A percentile compares a stretch with the other conserved stretches of the same genome.
Conservation (phyloP, 352 stramenopile genomes). For the Phytophthora sp. region DNA sequence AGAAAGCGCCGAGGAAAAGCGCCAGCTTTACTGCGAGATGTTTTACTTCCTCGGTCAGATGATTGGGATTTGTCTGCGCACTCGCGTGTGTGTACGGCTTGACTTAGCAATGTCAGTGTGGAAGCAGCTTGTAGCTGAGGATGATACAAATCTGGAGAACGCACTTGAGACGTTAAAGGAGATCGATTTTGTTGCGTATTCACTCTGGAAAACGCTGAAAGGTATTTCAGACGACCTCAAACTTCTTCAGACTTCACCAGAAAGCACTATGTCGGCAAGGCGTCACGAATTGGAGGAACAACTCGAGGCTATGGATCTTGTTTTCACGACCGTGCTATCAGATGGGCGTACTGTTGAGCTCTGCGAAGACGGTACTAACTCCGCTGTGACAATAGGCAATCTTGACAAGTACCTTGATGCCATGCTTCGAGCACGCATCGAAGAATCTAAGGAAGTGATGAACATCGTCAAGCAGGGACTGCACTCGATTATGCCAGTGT, state of each 20-base stretch:
- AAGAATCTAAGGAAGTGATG: slow-evolving; percentile 57
- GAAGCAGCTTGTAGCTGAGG: slow-evolving; percentile 71
- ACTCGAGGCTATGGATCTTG: slow-evolving; percentile 69
- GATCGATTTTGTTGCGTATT: slow-evolving; percentile 66
- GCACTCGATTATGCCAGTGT: slow-evolving; percentile 75
- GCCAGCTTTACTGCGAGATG: slow-evolving; percentile 81
- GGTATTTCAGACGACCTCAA: slow-evolving; percentile 34
- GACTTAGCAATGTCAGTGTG: slow-evolving; percentile 75
- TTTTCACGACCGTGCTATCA: slow-evolving; percentile 77
- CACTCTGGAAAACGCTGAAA: slow-evolving; percentile 55
- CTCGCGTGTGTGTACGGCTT: slow-evolving; percentile 74
- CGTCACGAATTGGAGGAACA: slow-evolving; percentile 44
- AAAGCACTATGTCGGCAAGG: background rate
- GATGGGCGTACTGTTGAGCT: slow-evolving; percentile 63
- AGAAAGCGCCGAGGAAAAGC: slow-evolving; percentile 54
- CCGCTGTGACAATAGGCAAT: slow-evolving; percentile 52
- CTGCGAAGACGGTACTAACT: slow-evolving; percentile 38
- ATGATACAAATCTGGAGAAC: slow-evolving; percentile 34
- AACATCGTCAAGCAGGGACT: slow-evolving; percentile 81
- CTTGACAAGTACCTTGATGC: slow-evolving; percentile 52
- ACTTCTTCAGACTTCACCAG: background rate
- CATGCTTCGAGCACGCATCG: slow-evolving; percentile 44
- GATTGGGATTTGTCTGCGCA: slow-evolving; percentile 88
- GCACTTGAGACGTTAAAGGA: slow-evolving; percentile 63
- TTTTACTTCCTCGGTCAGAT: slow-evolving; percentile 92